Conservation (phyloP, 1,284 basidiomycete genomes). For the Meripilus lineatus region DNA sequence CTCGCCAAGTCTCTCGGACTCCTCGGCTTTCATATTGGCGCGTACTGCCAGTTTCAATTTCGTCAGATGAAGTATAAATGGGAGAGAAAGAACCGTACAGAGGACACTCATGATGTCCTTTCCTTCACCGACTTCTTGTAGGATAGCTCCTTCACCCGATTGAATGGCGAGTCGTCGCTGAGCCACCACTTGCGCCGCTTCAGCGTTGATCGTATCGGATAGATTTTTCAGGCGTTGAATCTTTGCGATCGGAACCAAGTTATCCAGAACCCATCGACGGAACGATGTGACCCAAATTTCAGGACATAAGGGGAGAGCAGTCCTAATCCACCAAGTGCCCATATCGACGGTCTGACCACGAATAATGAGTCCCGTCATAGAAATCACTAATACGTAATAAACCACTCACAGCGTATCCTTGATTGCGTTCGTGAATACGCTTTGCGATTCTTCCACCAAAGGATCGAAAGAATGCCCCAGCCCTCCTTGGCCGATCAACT, state of each 20-base stretch:
- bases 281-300: constrained; percentile 22
- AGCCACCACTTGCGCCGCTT: constrained; percentile 30
- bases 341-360: constrained; percentile 20
- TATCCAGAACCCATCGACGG: constrained; percentile 16
- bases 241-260: constrained; percentile 24
- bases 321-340: constrained; percentile 26
- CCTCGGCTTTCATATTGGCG: constrained; percentile 21
- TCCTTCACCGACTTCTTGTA: constrained; percentile 30
- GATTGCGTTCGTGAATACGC: constrained; percentile 23
- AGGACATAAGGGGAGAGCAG: constrained; percentile 21
- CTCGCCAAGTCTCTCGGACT: constrained; percentile 15
- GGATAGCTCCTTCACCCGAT: constrained; percentile 15
- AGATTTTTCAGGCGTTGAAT: constrained; percentile 28
- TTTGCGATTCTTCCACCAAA: constrained; percentile 15
- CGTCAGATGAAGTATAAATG: too few relatives aligned
- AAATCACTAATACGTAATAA: too few relatives aligned
- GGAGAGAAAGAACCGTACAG: constrained; percentile 26
- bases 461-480: constrained; percentile 35
- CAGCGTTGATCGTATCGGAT: constrained; percentile 29
- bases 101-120: constrained; percentile 43
- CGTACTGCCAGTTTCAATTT: constrained; percentile 21
- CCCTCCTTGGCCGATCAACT: constrained; percentile 35
- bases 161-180: constrained; percentile 25
- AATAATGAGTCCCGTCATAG: not conserved
- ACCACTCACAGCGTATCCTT: constrained; percentile 24